Percentiles rank a stretch among this genome's conserved stretches.
Evolutionary conservation across 352 stramenopile genomes (phyloP).

Genomic region (Lagenidium sp.): DNA sequence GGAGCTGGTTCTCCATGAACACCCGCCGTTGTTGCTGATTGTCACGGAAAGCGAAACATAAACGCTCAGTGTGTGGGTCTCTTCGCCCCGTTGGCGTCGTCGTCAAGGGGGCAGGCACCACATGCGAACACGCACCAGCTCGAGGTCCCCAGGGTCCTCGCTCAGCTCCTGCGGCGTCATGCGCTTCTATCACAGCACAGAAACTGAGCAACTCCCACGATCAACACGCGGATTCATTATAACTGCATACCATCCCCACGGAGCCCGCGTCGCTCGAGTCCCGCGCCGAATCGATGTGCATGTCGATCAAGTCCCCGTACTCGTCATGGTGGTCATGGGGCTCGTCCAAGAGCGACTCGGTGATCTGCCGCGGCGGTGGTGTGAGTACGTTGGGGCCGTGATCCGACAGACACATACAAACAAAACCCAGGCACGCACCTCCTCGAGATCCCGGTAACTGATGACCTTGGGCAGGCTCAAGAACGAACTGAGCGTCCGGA

Average conservation of each 20-base stretch:
- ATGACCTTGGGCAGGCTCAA: constrained; percentile 60
- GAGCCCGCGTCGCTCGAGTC: no score
- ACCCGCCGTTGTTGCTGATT: background rate
- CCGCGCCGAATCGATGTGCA: constrained; percentile 50
- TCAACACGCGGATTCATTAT: constrained; percentile 1
- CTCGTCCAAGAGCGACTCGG: constrained; percentile 54
- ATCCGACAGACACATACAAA: no score
- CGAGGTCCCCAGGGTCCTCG: constrained; percentile 38
- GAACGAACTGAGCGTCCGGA: constrained; percentile 54
- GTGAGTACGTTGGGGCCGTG: no score
- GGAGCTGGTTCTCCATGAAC: background rate
- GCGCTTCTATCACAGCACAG: constrained; percentile 5
- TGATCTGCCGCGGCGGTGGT: constrained; percentile 56
- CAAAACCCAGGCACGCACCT: constrained; percentile 14
- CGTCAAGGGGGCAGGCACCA: background rate
- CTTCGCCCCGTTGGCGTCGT: no score
- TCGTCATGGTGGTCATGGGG: constrained; percentile 34
- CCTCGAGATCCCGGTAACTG: constrained; percentile 61
- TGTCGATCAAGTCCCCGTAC: constrained; percentile 60
- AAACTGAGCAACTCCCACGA: background rate
- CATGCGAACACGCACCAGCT: constrained; percentile 21
- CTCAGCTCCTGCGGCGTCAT: constrained; percentile 27
- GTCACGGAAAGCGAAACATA: background rate
- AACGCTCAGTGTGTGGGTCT: no score
- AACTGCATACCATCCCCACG: no score